Percentiles rank a stretch among this genome's conserved stretches.
phyloP scores from a whole-genome alignment of 2,329 filamentous ascomycete species.

The Didymella keratinophila region DNA sequence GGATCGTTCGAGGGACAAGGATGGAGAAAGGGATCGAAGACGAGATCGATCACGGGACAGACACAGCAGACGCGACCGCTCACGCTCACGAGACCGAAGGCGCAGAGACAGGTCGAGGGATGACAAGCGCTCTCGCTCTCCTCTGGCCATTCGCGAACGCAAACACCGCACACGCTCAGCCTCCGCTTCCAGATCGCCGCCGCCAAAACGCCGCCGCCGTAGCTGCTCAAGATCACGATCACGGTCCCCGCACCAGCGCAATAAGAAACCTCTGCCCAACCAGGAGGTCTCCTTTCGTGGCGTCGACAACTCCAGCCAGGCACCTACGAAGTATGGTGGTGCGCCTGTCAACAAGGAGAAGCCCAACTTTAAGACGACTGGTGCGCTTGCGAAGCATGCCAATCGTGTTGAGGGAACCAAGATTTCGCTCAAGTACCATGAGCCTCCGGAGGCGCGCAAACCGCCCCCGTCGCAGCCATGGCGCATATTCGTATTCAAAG shows the following conservation, averaged over 20 bases:
- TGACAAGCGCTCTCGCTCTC: constrained; percentile 36
- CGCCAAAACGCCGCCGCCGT: constrained; percentile 47
- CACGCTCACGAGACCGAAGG: constrained; percentile 26
- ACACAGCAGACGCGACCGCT: constrained; percentile 21
- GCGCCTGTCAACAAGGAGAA: constrained; percentile 73
- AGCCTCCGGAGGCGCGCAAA: constrained; percentile 91
- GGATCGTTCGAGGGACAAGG: constrained; percentile 29
- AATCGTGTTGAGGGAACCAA: constrained; percentile 80
- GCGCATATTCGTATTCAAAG: constrained; percentile 95
- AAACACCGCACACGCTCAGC: constrained; percentile 38
- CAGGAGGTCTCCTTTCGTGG: constrained; percentile 57
- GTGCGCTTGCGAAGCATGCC: constrained; percentile 84
- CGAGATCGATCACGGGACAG: constrained; percentile 24
- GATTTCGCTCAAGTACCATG: constrained; percentile 92
- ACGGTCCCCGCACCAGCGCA: constrained; percentile 52
- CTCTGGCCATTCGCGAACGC: constrained; percentile 33
- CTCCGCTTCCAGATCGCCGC: constrained; percentile 37
- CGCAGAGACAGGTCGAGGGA: constrained; percentile 26
- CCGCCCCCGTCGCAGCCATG: constrained; percentile 79
- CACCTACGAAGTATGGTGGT: constrained; percentile 44
- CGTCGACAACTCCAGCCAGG: constrained; percentile 39
- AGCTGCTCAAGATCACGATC: constrained; percentile 50
- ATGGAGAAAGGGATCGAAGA: constrained; percentile 22
- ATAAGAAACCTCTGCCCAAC: constrained; percentile 55
- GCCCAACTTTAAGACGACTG: constrained; percentile 83